A percentile compares a stretch with the other conserved stretches of the same genome.
phyloP scores from a whole-genome alignment of 2,329 filamentous ascomycete genomes.

The Alternaria sp. region DNA sequence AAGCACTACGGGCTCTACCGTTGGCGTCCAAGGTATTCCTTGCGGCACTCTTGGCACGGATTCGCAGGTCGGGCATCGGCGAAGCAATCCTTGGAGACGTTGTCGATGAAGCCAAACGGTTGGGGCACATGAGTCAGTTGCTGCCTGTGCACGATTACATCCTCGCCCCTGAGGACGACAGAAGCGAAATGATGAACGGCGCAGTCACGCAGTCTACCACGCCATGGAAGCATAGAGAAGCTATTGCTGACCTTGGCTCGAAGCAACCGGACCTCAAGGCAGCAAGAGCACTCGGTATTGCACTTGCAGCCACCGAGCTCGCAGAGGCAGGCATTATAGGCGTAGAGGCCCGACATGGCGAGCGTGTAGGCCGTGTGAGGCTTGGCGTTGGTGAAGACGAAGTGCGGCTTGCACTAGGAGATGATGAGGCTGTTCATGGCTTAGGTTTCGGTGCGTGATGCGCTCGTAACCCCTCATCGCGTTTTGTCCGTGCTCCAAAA shows the following conservation, averaged over 20 bases:
- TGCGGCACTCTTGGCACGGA: constrained; percentile 78
- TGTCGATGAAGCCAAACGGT: constrained; percentile 80
- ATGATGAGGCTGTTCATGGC: constrained; percentile 85
- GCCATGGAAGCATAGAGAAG: constrained; percentile 31
- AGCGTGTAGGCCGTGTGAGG: constrained; percentile 86
- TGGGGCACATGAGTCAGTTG: constrained; percentile 68
- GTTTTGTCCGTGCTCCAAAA: neutral
- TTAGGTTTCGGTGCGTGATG: constrained; percentile 62
- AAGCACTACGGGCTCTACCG: constrained; percentile 83
- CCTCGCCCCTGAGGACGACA: constrained; percentile 53
- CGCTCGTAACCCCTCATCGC: constrained; percentile 5
- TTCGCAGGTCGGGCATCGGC: constrained; percentile 81
- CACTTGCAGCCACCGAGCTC: constrained; percentile 79
- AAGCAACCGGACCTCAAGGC: constrained; percentile 46
- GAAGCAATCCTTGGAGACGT: constrained; percentile 92
- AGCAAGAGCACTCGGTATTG: constrained; percentile 65
- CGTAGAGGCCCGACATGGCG: constrained; percentile 77
- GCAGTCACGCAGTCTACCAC: constrained; percentile 20
- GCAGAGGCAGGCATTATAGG: constrained; percentile 88
- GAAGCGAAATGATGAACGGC: constrained; percentile 18
- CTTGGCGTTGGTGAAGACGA: constrained; percentile 90
- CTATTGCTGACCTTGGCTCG: constrained; percentile 22
- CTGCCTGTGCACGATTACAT: constrained; percentile 70
- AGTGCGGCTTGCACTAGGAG: constrained; percentile 83
- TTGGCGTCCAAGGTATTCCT: constrained; percentile 86